Base-by-base conservation (phyloP, 106 monocot genomes). In the Gastrodia elata region DNA sequence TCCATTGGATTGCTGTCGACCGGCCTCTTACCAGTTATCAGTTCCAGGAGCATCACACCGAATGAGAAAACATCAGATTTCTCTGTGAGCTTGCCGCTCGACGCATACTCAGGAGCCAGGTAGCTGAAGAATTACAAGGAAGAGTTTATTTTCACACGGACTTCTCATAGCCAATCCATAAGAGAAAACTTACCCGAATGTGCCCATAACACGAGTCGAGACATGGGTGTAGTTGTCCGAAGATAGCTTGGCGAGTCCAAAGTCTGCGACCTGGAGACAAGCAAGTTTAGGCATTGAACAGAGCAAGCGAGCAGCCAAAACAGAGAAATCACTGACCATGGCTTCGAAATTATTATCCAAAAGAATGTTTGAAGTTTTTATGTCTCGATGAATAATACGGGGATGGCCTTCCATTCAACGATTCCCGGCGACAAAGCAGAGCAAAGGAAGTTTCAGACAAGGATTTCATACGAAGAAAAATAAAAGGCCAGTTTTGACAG, bases 51-150 rank as follows among this genome's bases (percentile, higher is more conserved):
- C 94, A 94, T 88, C 9, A 90, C 86, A n/a, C 94, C 94, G 33
- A 78, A 94, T 1, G 94, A 94, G 90, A 94, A 94, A 25, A 94
- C 90, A 69, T 94, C 94, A 8, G 94, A 94, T 65, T 91, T 94
- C 68, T 94, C 94, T 0, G 94, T 84, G n/a, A 94, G 82, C 86
- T 94, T 94, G 34, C 94, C 94, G 20, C 86, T 94, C 35, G 94
- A 88, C 9, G 94, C 94, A 75, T 94, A 94, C 75, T 94, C 94
- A 27, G 94, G 94, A 74, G 94, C 94, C 78, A 94, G 40, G 70
- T 93, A 93, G 46, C 93, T 93, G 9, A 30, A 38, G 32, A 74
- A 9, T 37, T 59, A 71, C 22, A 2, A 34, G 57, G 28, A 41
- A n/a, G 20, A 40, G 39, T 18, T n/a, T 16, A 38, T 13, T 37